A percentile compares a stretch with the other conserved stretches of the same genome.
Evolutionary conservation across 2,329 filamentous ascomycete genomes (phyloP).

Genomic region (Rhexocercosporidium sp.): DNA sequence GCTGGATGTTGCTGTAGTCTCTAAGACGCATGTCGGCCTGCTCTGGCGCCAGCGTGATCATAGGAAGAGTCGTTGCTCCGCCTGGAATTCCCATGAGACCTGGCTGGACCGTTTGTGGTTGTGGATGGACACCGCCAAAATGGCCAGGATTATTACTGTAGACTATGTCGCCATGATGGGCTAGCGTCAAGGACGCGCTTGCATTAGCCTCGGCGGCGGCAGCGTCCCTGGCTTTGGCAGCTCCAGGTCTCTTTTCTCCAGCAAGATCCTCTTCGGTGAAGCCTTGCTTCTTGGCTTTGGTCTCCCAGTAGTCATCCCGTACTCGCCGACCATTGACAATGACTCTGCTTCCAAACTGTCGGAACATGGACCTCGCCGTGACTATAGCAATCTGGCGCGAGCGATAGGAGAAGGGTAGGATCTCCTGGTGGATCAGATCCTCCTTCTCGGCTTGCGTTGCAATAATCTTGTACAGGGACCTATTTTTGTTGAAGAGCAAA

Average conservation of each 20-base stretch:
- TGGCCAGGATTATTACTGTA: slow-evolving; percentile 77
- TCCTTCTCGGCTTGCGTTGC: slow-evolving; percentile 96
- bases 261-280: slow-evolving; percentile 97
- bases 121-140: slow-evolving; percentile 66
- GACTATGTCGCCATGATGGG: slow-evolving; percentile 83
- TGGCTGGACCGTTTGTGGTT: slow-evolving; percentile 73
- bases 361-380: slow-evolving; percentile 96
- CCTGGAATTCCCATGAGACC: slow-evolving; percentile 72
- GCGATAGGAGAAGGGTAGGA: slow-evolving; percentile 94
- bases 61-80: slow-evolving; percentile 74
- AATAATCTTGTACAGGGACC: slow-evolving; percentile 96
- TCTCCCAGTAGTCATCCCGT: slow-evolving; percentile 98
- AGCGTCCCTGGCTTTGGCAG: slow-evolving; percentile 84
- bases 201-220: slow-evolving; percentile 68
- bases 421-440: slow-evolving; percentile 91
- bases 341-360: slow-evolving; percentile 94
- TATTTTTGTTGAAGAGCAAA: slow-evolving; percentile 96
- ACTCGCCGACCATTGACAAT: slow-evolving; percentile 90
- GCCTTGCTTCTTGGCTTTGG: slow-evolving; percentile 94
- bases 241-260: slow-evolving; percentile 93
- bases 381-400: slow-evolving; percentile 99
- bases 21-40: slow-evolving; percentile 77
- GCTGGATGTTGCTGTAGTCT: slow-evolving; percentile 83
- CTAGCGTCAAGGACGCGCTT: slow-evolving; percentile 62
- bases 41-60: slow-evolving; percentile 82